Evolutionary conservation across 306 rosid genomes (phyloP).

Genomic region (Psophocarpus tetragonolobus): DNA sequence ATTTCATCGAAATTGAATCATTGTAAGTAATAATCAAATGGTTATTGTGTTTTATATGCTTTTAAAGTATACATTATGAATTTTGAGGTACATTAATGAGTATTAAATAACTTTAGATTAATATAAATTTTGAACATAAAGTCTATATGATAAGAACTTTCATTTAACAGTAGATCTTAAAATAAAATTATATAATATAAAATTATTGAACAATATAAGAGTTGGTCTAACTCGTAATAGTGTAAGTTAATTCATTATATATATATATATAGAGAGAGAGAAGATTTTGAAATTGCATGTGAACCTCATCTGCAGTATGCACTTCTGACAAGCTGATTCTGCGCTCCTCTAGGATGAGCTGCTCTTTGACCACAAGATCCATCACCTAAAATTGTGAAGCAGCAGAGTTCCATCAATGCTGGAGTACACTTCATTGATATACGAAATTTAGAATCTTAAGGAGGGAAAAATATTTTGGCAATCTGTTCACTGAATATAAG

Average conservation of each 20-base stretch:
- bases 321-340: conserved; percentile 81
- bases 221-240: too few species aligned
- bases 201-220: not conserved
- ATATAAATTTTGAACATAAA: not conserved
- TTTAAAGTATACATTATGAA: not conserved
- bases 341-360: conserved; percentile 68
- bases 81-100: not conserved
- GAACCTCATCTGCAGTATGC: conserved; percentile 89
- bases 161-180: not conserved
- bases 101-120: not conserved
- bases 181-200: not conserved
- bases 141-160: not conserved
- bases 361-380: conserved; percentile 75
- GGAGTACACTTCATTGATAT: not conserved
- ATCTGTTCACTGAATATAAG: not conserved
- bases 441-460: not conserved
- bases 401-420: conserved; percentile 11
- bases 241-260: too few species aligned
- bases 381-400: conserved; percentile 55
- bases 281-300: conserved; percentile 5
- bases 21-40: not conserved
- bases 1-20: not conserved
- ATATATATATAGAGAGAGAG: not conserved
- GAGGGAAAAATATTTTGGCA: not conserved
- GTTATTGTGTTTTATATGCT: not conserved